Conservation (phyloP, 1,284 basidiomycete genomes). For the Paramarasmius palmivorus region DNA sequence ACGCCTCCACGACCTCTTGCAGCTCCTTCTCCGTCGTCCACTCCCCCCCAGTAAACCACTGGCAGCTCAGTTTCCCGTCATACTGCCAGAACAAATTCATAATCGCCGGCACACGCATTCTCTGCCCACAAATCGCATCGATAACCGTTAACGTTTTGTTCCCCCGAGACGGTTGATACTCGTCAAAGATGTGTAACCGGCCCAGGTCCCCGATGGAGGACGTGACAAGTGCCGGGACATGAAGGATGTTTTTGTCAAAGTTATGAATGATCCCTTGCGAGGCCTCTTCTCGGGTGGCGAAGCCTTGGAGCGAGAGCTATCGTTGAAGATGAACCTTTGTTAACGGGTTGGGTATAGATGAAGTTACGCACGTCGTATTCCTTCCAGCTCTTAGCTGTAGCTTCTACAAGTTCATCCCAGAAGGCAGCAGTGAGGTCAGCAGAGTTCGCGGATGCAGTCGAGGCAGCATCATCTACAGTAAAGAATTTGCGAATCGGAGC, state of each 20-base stretch:
- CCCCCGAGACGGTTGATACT: conserved; percentile 2
- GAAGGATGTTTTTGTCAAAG: conserved; percentile 2
- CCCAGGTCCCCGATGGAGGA: conserved; percentile 19
- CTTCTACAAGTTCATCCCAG: conserved; percentile 15
- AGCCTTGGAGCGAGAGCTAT: background rate
- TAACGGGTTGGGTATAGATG: too few species aligned
- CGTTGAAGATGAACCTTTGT: background rate
- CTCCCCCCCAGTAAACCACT: conserved; percentile 16
- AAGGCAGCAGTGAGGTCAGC: conserved; percentile 8
- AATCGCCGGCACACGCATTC: conserved; percentile 11
- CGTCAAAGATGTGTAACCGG: conserved; percentile 8
- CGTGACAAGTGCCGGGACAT: conserved; percentile 8
- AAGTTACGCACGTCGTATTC: conserved; percentile 11
- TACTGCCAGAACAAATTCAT: conserved; percentile 16
- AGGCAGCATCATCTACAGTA: background rate
- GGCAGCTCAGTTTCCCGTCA: conserved; percentile 12
- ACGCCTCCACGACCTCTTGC: background rate
- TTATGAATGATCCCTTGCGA: background rate
- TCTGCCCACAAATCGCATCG: conserved; percentile 14
- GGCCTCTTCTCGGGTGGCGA: background rate
- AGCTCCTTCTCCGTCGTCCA: conserved; percentile 6
- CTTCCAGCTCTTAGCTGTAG: conserved; percentile 15
- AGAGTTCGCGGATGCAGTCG: conserved; percentile 10
- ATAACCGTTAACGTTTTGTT: conserved; percentile 12
- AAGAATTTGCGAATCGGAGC: background rate